Evolutionary conservation across 2,329 filamentous ascomycete species (phyloP), one percentile per base, ranked within the genome.

Genomic region (Alternaria infectoria): DNA sequence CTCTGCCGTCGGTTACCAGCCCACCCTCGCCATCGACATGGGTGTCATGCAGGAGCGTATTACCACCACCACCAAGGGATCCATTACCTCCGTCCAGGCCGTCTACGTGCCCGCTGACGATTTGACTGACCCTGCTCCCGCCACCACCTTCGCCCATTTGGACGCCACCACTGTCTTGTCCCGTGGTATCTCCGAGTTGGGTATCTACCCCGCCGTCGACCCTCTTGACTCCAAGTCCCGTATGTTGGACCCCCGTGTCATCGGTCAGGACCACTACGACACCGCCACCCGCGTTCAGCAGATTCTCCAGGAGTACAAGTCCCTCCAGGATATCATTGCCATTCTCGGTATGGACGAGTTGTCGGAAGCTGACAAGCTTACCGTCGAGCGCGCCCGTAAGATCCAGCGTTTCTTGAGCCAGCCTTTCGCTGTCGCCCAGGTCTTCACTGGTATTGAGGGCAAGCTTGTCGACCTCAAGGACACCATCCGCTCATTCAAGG

Each of bases 281-380:
- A 95, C 90, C 79, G 96, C 96, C 83, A 92, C 92, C 83, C 91
- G 91, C 78, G 96, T 99, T 81, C 96, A 99, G 89, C 93, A 97
- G 87, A 98, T 97, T 86, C 91, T 99, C 83, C 96, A 99, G 87
- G 96, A 98, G 89, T 99, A 99, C 92, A 98, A 98, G 92, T 98
- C 95, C 72, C 93, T 99, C 75, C 96, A 99, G 88, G 96, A 99
- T 88, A 99, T 99, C 90, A 97, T 97, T 88, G 96, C 96, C 85
- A 99, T 99, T 93, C 86, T 98, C 83, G 95, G 95, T 91, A 98
- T 99, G 96, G 96, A 99, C 85, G 96, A 99, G 84, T 87, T 99
- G 86, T 98, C 96, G 72, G 96, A 98, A 89, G 92, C 92, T 79
- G 96, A 99, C 86, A 97, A 99, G 91, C 90, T 99, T 80, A 98